Evolutionary conservation across 768 basidiomycete species (phyloP), one percentile per base, ranked within the genome.

Genomic region (Tulasnella sp.): DNA sequence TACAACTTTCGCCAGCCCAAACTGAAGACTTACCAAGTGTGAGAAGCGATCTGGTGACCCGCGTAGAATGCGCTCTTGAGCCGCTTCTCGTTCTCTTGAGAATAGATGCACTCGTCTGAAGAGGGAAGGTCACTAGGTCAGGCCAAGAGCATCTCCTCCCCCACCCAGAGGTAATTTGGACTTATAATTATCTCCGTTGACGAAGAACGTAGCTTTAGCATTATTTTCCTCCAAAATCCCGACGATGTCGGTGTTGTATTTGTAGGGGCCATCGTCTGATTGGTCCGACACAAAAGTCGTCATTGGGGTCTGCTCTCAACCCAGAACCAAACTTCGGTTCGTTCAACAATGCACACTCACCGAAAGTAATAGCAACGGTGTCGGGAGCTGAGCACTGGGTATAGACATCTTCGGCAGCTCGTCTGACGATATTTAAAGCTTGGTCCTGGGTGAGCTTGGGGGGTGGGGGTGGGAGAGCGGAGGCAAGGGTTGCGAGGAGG

Each of bases 221-320:
- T 10, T 27, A 31, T 46, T 2, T 24, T 1, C 0, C 24, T 31
- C 21, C 74, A 75, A 48, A 27, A 27, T 46, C 24, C 48, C 14
- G 34, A 52, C 39, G 14, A 75, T 75, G 40, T 75, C 58, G 31
- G 39, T 42, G 24, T 76, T 76, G 58, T 74, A 80, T 3, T 58
- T 73, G 48, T 80, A 80, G 34, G 79, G 74, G 48, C 81, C 81
- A 46, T 81, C 79, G 68, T 81, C 81, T 72, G 71, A n/a, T n/a
- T n/a, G n/a, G n/a, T n/a, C 36, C 71, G 24, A 12, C 7, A n/a
- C 52, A n/a, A 44, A 44, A 18, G 44, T 18, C 44, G 44, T 4
- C 3, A 18, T 14, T 12, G 39, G 44, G 12, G 42, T 79, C 75
- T 21, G 31, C 34, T 78, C n/a, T 24, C 52, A 52, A 24, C n/a